phyloP scores from a whole-genome alignment of 2,329 filamentous ascomycete species.

The Arthrobotrys megalospora region DNA sequence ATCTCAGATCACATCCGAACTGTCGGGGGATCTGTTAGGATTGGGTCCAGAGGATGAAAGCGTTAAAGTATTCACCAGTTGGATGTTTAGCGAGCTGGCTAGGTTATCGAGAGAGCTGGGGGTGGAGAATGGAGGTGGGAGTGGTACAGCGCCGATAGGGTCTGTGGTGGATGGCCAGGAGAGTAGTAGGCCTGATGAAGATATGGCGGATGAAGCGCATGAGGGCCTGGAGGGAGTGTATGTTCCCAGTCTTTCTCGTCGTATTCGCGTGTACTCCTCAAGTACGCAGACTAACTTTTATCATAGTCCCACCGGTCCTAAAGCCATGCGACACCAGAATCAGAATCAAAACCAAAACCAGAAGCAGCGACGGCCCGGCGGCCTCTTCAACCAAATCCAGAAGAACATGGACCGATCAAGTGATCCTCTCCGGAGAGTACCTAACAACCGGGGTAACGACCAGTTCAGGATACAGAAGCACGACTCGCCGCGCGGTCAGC shows the following conservation, averaged over 20 bases:
- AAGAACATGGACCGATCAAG: slow-evolving; percentile 83
- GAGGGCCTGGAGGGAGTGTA: slow-evolving; percentile 74
- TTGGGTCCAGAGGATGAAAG: slow-evolving; percentile 86
- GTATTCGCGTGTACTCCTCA: slow-evolving; percentile 44
- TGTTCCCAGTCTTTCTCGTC: slow-evolving; percentile 65
- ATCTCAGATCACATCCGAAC: slow-evolving; percentile 87
- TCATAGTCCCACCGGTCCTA: slow-evolving; percentile 90
- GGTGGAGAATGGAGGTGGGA: slow-evolving; percentile 65
- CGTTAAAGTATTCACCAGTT: slow-evolving; percentile 86
- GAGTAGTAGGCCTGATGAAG: slow-evolving; percentile 75
- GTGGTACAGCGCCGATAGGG: slow-evolving; percentile 65
- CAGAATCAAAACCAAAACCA: slow-evolving; percentile 68
- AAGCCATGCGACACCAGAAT: slow-evolving; percentile 83
- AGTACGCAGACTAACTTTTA: slow-evolving; percentile 62
- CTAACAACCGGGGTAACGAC: slow-evolving; percentile 76
- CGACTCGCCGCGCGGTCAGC: slow-evolving; percentile 69
- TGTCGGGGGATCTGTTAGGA: slow-evolving; percentile 87
- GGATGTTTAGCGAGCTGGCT: slow-evolving; percentile 92
- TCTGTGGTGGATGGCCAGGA: slow-evolving; percentile 42
- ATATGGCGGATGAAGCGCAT: slow-evolving; percentile 77
- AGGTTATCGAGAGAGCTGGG: slow-evolving; percentile 76
- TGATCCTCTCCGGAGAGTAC: slow-evolving; percentile 84
- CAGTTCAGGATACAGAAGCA: slow-evolving; percentile 83
- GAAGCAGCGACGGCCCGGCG: slow-evolving; percentile 76
- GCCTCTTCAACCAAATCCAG: slow-evolving; percentile 87